Conservation (phyloP, 2,329 filamentous ascomycete genomes). For the Rosellinia necatrix region DNA sequence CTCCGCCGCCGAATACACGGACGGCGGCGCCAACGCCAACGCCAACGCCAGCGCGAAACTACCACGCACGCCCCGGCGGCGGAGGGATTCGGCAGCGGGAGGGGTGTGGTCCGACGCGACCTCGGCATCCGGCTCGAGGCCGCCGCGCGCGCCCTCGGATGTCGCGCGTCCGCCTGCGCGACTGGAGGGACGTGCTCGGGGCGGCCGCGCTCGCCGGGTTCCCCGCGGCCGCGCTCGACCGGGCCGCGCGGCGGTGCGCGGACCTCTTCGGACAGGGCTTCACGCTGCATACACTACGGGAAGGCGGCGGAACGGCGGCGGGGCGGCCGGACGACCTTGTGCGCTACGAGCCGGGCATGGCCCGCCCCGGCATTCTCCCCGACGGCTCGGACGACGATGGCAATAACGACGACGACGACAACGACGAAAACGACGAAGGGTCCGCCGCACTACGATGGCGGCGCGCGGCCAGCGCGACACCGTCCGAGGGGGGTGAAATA, state of each 20-base stretch:
- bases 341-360: conserved; percentile 40
- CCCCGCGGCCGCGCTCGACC: conserved; percentile 64
- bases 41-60: conserved; percentile 22
- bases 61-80: conserved; percentile 2
- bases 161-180: conserved; percentile 54
- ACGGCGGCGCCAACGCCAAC: no score
- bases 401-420: no score
- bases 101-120: conserved; percentile 5
- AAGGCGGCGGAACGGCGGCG: conserved; percentile 43
- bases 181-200: conserved; percentile 87
- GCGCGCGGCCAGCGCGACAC: background rate
- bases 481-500: background rate
- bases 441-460: background rate
- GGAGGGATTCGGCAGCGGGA: background rate
- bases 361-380: conserved; percentile 16
- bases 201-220: conserved; percentile 78
- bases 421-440: conserved; percentile 11
- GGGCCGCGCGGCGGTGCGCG: conserved; percentile 75
- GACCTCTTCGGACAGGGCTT: conserved; percentile 76
- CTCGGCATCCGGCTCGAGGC: conserved; percentile 23
- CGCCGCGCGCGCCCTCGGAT: background rate
- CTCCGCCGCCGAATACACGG: conserved; percentile 3
- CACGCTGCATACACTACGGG: conserved; percentile 59
- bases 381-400: conserved; percentile 27
- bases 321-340: conserved; percentile 1